Percentiles rank a stretch among this genome's conserved stretches.
Evolutionary conservation across 176 grass and related monocot genomes (phyloP).

Genomic region (Bromus sterilis): DNA sequence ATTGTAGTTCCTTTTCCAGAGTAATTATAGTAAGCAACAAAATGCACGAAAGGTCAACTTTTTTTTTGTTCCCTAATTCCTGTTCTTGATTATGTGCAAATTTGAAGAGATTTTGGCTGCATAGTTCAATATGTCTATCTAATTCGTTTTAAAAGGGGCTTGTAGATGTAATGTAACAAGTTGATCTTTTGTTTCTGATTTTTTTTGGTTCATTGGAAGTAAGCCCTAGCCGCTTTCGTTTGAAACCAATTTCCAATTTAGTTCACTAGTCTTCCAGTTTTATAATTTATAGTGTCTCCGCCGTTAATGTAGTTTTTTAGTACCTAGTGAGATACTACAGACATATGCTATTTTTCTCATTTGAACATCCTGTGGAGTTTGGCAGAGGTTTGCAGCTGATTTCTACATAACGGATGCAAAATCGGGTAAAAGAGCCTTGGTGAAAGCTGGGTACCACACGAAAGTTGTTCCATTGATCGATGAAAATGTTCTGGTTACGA

Average conservation of each 20-base stretch:
- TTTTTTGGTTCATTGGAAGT: background rate
- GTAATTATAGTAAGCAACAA: background rate
- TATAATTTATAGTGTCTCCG: background rate
- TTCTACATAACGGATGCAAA: slow-evolving; percentile 96
- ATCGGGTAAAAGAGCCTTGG: slow-evolving; percentile 68
- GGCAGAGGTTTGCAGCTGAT: slow-evolving; percentile 89
- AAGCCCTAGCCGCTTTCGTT: no score
- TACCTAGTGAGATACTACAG: background rate
- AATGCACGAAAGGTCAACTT: background rate
- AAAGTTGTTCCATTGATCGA: slow-evolving; percentile 74
- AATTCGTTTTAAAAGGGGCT: background rate
- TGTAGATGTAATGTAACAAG: background rate
- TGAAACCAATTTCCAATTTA: no score
- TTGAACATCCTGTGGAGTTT: slow-evolving; percentile 34
- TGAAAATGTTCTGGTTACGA: slow-evolving; percentile 70
- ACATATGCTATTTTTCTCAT: slow-evolving; percentile 36
- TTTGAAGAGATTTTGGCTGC: background rate
- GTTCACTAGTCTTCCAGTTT: background rate
- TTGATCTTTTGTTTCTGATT: background rate
- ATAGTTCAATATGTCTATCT: background rate
- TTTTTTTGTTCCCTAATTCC: background rate
- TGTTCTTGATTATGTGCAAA: background rate
- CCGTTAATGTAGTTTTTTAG: background rate
- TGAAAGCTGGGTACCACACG: slow-evolving; percentile 66
- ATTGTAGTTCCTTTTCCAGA: background rate